Evolutionary conservation across 176 grass and related monocot genomes (phyloP).

Genomic region (Tillandsia leiboldiana): DNA sequence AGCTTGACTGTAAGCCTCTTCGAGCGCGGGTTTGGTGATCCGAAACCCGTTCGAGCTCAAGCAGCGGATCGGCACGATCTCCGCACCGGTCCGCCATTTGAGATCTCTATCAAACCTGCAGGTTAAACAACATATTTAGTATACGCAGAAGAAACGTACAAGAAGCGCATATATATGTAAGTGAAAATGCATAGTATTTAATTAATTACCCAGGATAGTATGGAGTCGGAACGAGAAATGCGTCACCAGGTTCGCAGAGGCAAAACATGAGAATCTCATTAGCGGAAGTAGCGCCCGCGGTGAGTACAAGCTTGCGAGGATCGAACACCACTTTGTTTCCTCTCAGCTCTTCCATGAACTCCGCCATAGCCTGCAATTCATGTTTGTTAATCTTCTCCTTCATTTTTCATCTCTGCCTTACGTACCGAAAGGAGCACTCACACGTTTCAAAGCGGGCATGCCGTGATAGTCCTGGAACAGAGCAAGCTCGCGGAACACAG

Average conservation of each 20-base stretch:
- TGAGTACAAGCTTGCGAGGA: slow-evolving; percentile 68
- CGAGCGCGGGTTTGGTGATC: slow-evolving; percentile 53
- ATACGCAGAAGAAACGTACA: too few species aligned
- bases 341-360: slow-evolving; percentile 69
- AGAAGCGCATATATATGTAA: neutral
- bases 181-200: neutral
- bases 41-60: slow-evolving; percentile 50
- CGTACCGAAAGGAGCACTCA: neutral
- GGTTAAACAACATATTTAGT: too few species aligned
- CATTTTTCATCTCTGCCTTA: neutral
- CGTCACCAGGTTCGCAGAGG: slow-evolving; percentile 70
- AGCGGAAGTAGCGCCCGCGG: slow-evolving; percentile 81
- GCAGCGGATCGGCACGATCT: slow-evolving; percentile 86
- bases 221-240: slow-evolving; percentile 82
- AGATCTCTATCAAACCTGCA: slow-evolving; percentile 92
- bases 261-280: slow-evolving; percentile 93
- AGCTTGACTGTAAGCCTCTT: slow-evolving; percentile 55
- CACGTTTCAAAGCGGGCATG: slow-evolving; percentile 81
- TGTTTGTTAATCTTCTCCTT: neutral
- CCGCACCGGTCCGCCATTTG: slow-evolving; percentile 87
- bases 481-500: slow-evolving; percentile 86
- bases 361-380: slow-evolving; percentile 48
- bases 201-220: slow-evolving; percentile 79
- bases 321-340: slow-evolving; percentile 49
- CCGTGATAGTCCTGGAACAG: slow-evolving; percentile 99